phyloP scores from a whole-genome alignment of 2,329 filamentous ascomycete genomes.

The Hymenoscyphus occultus region DNA sequence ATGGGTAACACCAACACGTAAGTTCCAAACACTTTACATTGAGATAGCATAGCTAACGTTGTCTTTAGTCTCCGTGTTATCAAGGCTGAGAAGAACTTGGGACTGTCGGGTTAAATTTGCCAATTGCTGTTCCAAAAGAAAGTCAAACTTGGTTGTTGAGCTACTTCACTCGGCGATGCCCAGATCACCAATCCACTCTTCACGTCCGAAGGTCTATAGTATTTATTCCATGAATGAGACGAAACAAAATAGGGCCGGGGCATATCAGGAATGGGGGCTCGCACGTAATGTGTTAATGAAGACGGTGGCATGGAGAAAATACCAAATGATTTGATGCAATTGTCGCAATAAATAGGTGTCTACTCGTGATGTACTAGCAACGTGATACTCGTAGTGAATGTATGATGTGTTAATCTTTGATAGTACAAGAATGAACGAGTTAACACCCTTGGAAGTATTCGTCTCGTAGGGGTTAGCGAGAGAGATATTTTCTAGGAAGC shows the following conservation, averaged over 20 bases:
- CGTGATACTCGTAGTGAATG: no score
- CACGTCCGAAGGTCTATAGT: conserved; percentile 4
- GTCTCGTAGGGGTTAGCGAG: no score
- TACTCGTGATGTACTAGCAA: no score
- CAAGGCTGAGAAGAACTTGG: conserved; percentile 34
- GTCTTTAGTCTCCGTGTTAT: conserved; percentile 34
- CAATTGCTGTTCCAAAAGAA: neutral
- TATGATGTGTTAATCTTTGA: no score
- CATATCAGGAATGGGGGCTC: neutral
- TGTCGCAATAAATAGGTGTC: no score
- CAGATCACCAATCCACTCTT: neutral
- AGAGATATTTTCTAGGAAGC: no score
- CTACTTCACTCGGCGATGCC: neutral
- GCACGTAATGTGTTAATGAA: conserved; percentile 7
- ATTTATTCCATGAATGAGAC: conserved; percentile 3
- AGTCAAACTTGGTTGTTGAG: conserved; percentile 1
- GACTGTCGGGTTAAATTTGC: conserved; percentile 16
- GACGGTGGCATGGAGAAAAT: conserved; percentile 4
- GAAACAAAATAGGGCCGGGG: neutral
- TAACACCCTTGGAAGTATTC: no score
- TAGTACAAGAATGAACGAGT: no score
- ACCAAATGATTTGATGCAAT: neutral
- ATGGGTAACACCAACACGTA: conserved; percentile 87
- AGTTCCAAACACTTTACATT: conserved; percentile 13
- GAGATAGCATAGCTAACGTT: conserved; percentile 16